phyloP scores from a whole-genome alignment of 2,329 filamentous ascomycete genomes.

The Pestalotiopsis sp. region DNA sequence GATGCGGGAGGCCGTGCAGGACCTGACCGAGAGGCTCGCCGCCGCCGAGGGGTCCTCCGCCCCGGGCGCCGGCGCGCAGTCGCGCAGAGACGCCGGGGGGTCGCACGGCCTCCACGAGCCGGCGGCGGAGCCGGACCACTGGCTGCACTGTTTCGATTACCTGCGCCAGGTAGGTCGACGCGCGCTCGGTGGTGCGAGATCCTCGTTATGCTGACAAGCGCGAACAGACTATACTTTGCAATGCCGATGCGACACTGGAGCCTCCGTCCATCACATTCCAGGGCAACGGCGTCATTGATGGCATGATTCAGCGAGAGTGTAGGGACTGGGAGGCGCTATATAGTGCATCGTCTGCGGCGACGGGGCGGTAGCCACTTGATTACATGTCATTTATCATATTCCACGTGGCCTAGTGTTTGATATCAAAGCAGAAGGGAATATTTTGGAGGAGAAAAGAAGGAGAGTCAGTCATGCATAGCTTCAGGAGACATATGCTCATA shows the following conservation, averaged over 20 bases:
- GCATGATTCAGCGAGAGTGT: constrained; percentile 3
- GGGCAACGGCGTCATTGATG: constrained; percentile 2
- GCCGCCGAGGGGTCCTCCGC: neutral
- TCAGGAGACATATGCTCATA: too few relatives aligned
- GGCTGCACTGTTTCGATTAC: constrained; percentile 6
- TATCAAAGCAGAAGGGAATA: too few relatives aligned
- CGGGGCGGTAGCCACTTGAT: neutral
- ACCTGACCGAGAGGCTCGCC: constrained; percentile 3
- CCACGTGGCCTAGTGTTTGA: neutral
- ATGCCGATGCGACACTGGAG: constrained; percentile 2
- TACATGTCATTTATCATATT: neutral
- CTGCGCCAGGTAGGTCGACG: neutral
- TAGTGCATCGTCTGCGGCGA: neutral
- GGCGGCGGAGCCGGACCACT: neutral
- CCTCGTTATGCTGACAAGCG: neutral
- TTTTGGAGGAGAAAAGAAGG: too few relatives aligned
- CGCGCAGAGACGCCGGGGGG: neutral
- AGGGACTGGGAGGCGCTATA: constrained; percentile 1
- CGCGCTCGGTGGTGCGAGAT: neutral
- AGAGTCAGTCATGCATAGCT: too few relatives aligned
- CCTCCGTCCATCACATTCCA: neutral
- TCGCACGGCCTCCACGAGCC: neutral
- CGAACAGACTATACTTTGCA: neutral
- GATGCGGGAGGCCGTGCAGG: neutral
- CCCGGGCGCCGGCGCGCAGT: neutral